phyloP scores from a whole-genome alignment of 176 grass and related monocot species.

The Avena eriantha region DNA sequence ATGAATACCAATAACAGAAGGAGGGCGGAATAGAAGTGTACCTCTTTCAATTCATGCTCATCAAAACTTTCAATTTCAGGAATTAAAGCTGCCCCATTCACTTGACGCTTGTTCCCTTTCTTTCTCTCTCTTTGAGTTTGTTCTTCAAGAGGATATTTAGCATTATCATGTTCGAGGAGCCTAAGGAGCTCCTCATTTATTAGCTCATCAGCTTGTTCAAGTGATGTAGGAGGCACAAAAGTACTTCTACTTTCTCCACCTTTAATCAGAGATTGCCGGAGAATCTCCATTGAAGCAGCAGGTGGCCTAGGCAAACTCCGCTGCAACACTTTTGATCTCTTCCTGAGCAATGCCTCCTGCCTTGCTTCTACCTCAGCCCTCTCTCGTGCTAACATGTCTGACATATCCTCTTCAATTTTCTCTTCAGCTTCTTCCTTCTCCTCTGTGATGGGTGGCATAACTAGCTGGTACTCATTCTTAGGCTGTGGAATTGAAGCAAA shows the following conservation, averaged over 20 bases:
- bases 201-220: slow-evolving; percentile 89
- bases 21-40: slow-evolving; percentile 16
- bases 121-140: slow-evolving; percentile 74
- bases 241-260: slow-evolving; percentile 75
- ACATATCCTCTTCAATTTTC: slow-evolving; percentile 91
- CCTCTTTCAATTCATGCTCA: slow-evolving; percentile 72
- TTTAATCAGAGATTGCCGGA: slow-evolving; percentile 70
- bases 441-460: slow-evolving; percentile 68
- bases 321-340: slow-evolving; percentile 95
- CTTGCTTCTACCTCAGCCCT: slow-evolving; percentile 75
- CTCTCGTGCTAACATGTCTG: slow-evolving; percentile 71
- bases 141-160: slow-evolving; percentile 84
- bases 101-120: slow-evolving; percentile 56
- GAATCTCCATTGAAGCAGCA: slow-evolving; percentile 66
- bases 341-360: slow-evolving; percentile 79
- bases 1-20: slow-evolving; percentile 22
- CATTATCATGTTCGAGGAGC: slow-evolving; percentile 86
- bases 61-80: slow-evolving; percentile 92
- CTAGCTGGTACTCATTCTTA: slow-evolving; percentile 92
- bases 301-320: slow-evolving; percentile 87
- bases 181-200: slow-evolving; percentile 75
- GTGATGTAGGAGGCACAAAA: slow-evolving; percentile 83
- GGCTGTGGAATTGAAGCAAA: slow-evolving; percentile 77
- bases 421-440: slow-evolving; percentile 78
- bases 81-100: slow-evolving; percentile 49